These are phyloP conservation scores for Mucor lusitanicus DNA, from an alignment of 371 early-diverging fungal genomes.

Conservation along the genomic window DNA sequence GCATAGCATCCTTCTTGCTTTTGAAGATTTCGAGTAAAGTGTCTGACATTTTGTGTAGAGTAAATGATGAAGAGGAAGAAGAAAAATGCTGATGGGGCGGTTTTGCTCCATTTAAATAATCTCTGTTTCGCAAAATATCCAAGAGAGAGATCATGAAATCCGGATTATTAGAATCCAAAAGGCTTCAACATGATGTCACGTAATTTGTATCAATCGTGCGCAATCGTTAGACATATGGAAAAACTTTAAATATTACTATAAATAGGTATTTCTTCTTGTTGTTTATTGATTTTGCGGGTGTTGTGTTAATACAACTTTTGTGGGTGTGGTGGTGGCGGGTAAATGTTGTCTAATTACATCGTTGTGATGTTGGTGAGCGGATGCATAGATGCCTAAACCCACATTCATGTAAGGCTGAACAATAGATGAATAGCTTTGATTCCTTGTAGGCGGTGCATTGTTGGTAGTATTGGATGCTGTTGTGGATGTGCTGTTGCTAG, in stretches of 20 bases:
- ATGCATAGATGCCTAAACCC: slow-evolving; percentile 53
- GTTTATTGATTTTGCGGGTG: not conserved
- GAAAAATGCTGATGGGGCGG: not conserved
- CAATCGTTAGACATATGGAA: not conserved
- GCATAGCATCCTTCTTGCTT: slow-evolving; percentile 10
- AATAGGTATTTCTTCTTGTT: not conserved
- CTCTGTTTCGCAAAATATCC: not conserved
- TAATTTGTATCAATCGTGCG: not conserved
- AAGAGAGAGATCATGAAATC: not conserved
- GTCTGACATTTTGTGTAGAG: slow-evolving; percentile 15
- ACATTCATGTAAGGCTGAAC: slow-evolving; percentile 42
- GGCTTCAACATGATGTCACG: slow-evolving; percentile 12
- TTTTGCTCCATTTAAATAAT: slow-evolving; percentile 1
- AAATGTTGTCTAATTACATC: slow-evolving; percentile 53
- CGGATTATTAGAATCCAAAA: not conserved
- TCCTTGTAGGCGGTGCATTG: slow-evolving; percentile 14
- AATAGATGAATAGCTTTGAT: not conserved
- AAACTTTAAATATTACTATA: slow-evolving; percentile 7
- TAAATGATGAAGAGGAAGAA: not conserved
- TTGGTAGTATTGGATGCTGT: slow-evolving; percentile 13
- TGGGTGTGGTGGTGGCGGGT: slow-evolving; percentile 20
- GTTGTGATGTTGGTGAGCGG: slow-evolving; percentile 54
- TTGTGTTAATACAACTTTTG: slow-evolving; percentile 22
- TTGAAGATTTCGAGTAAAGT: slow-evolving; percentile 35
- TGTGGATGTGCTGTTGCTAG: slow-evolving; percentile 2